Base-by-base conservation (phyloP, 345 rosid genomes). In the Hibiscus syriacus region DNA sequence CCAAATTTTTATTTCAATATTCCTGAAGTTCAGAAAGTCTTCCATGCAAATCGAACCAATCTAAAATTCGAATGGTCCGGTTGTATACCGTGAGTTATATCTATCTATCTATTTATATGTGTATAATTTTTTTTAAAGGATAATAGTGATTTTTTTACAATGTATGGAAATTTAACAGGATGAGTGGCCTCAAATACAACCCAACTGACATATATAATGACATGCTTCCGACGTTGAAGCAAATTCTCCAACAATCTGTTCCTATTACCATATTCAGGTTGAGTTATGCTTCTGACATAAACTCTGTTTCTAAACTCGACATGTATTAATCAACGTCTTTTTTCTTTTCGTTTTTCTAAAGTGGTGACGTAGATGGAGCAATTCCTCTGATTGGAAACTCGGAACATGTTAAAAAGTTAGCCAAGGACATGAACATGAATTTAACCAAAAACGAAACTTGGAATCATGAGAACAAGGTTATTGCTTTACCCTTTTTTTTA, bases 251-350 rank as follows among this genome's bases (percentile, higher is more conserved):
- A 65, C 56, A 27, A 0, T 29, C 25, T 19, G 32, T 65, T 65
- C 8, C 36, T 1, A 46, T 64, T 43, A 64, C 68, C 4, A 49
- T 41, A 46, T 25, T 64, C 39, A 64, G 67, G 67, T 49, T 7
- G 54, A 25, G 3, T 19, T 49, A 19, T 19, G 23, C 22, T 49
- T 49, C 22, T 7, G 22, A 7, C 11, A 49, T 49, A 25, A 49
- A 19, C 54, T 8, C 1, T 41, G 46, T 41, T n/a, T n/a, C n/a
- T n/a, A n/a, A n/a, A n/a, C n/a, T n/a, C n/a, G n/a, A n/a, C n/a
- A n/a, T n/a, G n/a, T n/a, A n/a, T n/a, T n/a, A n/a, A n/a, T n/a
- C n/a, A n/a, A n/a, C n/a, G n/a, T n/a, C n/a, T n/a, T n/a, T n/a
- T n/a, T n/a, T n/a, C n/a, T n/a, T n/a, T n/a, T n/a, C n/a, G n/a